These are phyloP conservation scores for Fusarium dlaminii DNA, from an alignment of 2,329 filamentous ascomycete genomes.

Conservation along the genomic window DNA sequence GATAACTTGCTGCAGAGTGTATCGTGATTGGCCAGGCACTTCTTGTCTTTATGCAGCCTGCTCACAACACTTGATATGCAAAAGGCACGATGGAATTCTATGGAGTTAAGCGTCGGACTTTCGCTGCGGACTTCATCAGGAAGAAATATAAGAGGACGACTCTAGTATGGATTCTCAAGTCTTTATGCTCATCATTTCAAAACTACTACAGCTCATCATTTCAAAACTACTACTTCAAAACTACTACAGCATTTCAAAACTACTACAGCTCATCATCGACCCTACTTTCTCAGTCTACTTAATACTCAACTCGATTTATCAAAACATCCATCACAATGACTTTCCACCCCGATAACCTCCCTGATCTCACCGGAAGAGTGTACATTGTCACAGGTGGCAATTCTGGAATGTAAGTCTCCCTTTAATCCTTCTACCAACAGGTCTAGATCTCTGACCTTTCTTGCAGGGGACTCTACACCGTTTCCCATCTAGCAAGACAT, in stretches of 20 bases:
- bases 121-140: neutral
- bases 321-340: slow-evolving; percentile 1
- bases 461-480: slow-evolving; percentile 20
- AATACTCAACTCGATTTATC: neutral
- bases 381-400: slow-evolving; percentile 26
- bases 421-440: accelerated
- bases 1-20: neutral
- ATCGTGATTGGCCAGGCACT: neutral
- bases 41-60: neutral
- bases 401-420: slow-evolving; percentile 9
- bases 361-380: neutral
- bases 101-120: neutral
- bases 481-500: slow-evolving; percentile 18
- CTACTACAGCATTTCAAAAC: neutral
- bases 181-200: neutral
- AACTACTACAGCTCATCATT: neutral
- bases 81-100: neutral
- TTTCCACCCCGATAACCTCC: slow-evolving; percentile 16
- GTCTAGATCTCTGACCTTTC: neutral
- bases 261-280: neutral
- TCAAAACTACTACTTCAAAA: neutral
- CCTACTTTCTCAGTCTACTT: too few species aligned
- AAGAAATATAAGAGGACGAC: neutral
- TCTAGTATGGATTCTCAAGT: accelerated
- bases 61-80: neutral